These are phyloP conservation scores for Syncephalastrum monosporum DNA, from an alignment of 371 early-diverging fungal genomes.

Conservation along the genomic window DNA sequence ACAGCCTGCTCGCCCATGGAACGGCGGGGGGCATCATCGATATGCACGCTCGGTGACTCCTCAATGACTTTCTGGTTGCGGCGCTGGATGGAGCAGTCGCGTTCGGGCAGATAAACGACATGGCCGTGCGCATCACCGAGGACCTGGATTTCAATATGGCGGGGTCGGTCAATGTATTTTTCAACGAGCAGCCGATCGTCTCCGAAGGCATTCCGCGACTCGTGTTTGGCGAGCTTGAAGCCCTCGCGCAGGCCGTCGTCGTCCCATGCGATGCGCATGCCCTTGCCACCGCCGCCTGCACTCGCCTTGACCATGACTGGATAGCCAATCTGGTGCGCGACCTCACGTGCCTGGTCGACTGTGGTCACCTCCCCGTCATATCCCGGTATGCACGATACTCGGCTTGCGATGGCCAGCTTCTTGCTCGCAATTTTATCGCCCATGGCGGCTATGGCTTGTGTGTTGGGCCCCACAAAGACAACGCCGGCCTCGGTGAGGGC, in stretches of 20 bases:
- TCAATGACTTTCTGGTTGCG: constrained; percentile 85
- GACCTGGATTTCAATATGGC: constrained; percentile 87
- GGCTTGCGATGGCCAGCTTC: constrained; percentile 66
- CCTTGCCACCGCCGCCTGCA: constrained; percentile 90
- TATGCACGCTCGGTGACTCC: constrained; percentile 79
- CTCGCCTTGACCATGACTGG: constrained; percentile 87
- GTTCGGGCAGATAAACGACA: constrained; percentile 80
- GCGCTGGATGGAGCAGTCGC: constrained; percentile 92
- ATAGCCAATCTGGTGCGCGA: constrained; percentile 63
- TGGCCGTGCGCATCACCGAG: constrained; percentile 78
- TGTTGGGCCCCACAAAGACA: constrained; percentile 77
- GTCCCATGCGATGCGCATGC: constrained; percentile 76
- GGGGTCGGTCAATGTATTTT: constrained; percentile 83
- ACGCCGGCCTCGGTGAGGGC: constrained; percentile 58
- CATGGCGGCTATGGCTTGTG: constrained; percentile 82
- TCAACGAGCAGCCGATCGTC: constrained; percentile 88
- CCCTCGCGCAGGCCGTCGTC: constrained; percentile 74
- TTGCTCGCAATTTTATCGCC: constrained; percentile 89
- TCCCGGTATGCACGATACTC: constrained; percentile 67
- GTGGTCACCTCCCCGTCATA: constrained; percentile 60
- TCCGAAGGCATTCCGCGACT: constrained; percentile 83
- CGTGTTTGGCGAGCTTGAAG: constrained; percentile 77
- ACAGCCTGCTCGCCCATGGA: constrained; percentile 88
- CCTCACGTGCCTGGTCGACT: constrained; percentile 39
- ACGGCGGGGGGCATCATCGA: constrained; percentile 61